Percentiles rank a stretch among this genome's conserved stretches.
These are phyloP conservation scores for Pseudotsuga menziesii DNA, from an alignment of 75 land plant genomes.

Conservation along the genomic window DNA sequence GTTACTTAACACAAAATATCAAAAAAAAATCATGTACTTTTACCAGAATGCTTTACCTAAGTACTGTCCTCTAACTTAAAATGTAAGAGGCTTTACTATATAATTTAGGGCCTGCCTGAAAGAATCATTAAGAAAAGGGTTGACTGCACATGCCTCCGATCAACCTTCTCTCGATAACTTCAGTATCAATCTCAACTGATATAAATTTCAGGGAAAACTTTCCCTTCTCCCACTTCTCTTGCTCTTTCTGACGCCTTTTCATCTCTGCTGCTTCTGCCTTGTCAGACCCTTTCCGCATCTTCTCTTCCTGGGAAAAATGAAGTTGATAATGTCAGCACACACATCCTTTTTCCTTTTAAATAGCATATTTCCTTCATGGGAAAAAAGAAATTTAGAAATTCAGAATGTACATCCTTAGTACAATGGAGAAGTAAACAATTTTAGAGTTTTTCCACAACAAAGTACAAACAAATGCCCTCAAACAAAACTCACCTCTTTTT, in stretches of 20 bases:
- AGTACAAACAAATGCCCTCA: background rate
- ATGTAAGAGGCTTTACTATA: background rate
- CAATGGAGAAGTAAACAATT: background rate
- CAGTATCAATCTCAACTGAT: conserved; percentile 70
- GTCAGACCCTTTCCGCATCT: conserved; percentile 53
- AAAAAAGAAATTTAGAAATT: background rate
- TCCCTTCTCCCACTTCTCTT: conserved; percentile 93
- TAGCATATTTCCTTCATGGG: background rate
- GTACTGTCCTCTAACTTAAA: background rate
- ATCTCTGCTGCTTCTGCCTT: conserved; percentile 73
- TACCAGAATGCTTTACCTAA: background rate
- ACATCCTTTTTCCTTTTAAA: background rate
- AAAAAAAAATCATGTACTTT: background rate
- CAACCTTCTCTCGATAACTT: conserved; percentile 73
- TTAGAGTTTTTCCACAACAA: background rate
- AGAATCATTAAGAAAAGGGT: conserved; percentile 9
- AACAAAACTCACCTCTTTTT: conserved; percentile 50
- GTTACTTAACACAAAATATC: conserved; percentile 3
- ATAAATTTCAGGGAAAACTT: conserved; percentile 79
- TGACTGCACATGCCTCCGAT: conserved; percentile 53
- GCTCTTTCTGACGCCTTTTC: conserved; percentile 68
- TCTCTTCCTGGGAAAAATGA: conserved; percentile 64
- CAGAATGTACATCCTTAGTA: background rate
- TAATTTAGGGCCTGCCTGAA: conserved; percentile 4
- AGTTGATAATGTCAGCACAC: background rate